A percentile compares a stretch with the other conserved stretches of the same genome.
These are phyloP conservation scores for Fraxinus greggii DNA, from an alignment of 305 asterid genomes.

Conservation along the genomic window DNA sequence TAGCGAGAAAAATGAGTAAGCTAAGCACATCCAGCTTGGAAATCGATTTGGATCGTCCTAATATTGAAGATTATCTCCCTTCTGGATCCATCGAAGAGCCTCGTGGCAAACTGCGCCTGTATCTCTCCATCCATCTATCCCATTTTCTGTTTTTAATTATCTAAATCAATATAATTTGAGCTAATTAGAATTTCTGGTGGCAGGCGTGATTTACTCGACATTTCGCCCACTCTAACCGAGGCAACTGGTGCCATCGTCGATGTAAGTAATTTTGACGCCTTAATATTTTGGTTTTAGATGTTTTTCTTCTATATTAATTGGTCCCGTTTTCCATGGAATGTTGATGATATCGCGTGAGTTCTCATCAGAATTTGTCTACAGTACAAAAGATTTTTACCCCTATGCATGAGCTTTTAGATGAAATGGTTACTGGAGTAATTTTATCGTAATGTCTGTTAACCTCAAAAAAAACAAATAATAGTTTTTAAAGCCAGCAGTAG, in stretches of 20 bases:
- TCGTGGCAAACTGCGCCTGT: conserved; percentile 79
- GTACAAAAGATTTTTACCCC: neutral
- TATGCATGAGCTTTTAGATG: neutral
- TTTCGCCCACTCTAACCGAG: conserved; percentile 90
- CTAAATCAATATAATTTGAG: neutral
- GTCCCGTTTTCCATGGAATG: neutral
- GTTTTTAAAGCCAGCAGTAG: neutral
- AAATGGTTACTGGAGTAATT: neutral
- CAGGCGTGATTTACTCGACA: conserved; percentile 69
- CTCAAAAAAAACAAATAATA: neutral
- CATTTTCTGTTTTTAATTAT: neutral
- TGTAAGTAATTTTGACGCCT: conserved; percentile 36
- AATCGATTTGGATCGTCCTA: conserved; percentile 92
- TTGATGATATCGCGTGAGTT: neutral
- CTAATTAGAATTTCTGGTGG: neutral
- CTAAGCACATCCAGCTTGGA: conserved; percentile 63
- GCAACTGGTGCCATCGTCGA: conserved; percentile 98
- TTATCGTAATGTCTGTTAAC: neutral
- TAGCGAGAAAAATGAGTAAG: conserved; percentile 41
- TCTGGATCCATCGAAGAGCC: conserved; percentile 89
- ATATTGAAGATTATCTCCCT: conserved; percentile 89
- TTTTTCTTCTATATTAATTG: neutral
- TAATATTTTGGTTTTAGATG: neutral
- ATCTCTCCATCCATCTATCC: neutral
- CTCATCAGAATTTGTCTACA: neutral